Percentiles rank a stretch among this genome's conserved stretches.
These are phyloP conservation scores for Thalassiosira mediterranea DNA, from an alignment of 352 stramenopile genomes.

Conservation along the genomic window DNA sequence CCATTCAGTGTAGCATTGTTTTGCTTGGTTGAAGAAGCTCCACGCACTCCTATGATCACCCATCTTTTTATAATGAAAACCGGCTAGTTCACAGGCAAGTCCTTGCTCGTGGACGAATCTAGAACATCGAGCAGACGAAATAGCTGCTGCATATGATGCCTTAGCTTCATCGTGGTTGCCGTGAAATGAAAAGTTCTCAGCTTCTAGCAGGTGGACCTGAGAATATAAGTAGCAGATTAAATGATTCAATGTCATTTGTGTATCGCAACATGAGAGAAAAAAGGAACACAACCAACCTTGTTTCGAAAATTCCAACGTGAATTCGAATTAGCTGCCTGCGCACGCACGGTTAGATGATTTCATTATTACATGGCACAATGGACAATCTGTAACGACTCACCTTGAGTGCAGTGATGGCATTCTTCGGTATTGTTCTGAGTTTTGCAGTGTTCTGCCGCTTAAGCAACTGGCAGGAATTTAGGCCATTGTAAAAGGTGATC, in stretches of 20 bases:
- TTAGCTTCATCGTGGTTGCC: slow-evolving; percentile 35
- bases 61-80: slow-evolving; percentile 33
- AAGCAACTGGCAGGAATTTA: slow-evolving; percentile 15
- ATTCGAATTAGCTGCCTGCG: slow-evolving; percentile 3
- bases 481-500: slow-evolving; percentile 17
- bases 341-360: no score
- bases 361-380: no score
- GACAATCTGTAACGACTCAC: no score
- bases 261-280: no score
- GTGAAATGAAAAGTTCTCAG: slow-evolving; percentile 27
- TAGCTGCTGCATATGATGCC: slow-evolving; percentile 25
- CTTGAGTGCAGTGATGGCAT: slow-evolving; percentile 3
- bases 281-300: slow-evolving; percentile 17
- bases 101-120: slow-evolving; percentile 57
- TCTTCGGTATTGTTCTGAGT: slow-evolving; percentile 12
- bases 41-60: slow-evolving; percentile 17
- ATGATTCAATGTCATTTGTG: not conserved
- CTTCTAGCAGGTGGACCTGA: slow-evolving; percentile 26
- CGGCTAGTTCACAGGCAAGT: slow-evolving; percentile 50
- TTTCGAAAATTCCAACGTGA: slow-evolving; percentile 43
- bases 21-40: slow-evolving; percentile 22
- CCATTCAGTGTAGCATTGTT: slow-evolving; percentile 43
- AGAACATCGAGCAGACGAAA: slow-evolving; percentile 21
- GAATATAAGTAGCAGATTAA: not conserved
- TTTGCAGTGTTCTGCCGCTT: slow-evolving; percentile 16